Evolutionary conservation across 345 rosid species (phyloP).

Genomic region (Eucalyptus cloeziana): DNA sequence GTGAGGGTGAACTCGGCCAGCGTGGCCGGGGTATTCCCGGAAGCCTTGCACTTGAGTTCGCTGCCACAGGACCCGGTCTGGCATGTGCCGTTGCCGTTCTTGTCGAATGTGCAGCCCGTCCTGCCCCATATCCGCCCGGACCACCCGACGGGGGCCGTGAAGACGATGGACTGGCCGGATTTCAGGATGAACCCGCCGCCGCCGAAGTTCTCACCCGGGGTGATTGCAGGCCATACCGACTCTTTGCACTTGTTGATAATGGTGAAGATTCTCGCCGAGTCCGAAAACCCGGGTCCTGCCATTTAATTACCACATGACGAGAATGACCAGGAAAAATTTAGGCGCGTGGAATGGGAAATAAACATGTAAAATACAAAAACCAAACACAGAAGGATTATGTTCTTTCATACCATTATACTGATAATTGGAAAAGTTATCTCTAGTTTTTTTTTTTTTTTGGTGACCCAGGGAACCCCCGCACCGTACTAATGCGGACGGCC

Average conservation of each 20-base stretch:
- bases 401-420: neutral
- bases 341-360: neutral
- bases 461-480: too few species aligned
- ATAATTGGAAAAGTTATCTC: neutral
- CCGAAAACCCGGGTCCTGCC: slow-evolving; percentile 24
- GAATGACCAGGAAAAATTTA: neutral
- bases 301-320: neutral
- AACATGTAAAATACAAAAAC: neutral
- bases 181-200: slow-evolving; percentile 55
- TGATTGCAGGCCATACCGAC: slow-evolving; percentile 70
- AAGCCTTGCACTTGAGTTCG: slow-evolving; percentile 40
- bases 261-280: slow-evolving; percentile 52
- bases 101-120: slow-evolving; percentile 60
- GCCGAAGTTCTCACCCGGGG: slow-evolving; percentile 37
- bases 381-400: neutral
- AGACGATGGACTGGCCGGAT: slow-evolving; percentile 42
- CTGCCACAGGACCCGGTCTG: slow-evolving; percentile 69
- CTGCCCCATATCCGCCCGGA: slow-evolving; percentile 88
- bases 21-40: slow-evolving; percentile 65
- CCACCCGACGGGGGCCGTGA: slow-evolving; percentile 63
- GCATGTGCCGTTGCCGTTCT: slow-evolving; percentile 52
- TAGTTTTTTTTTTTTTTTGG: too few species aligned
- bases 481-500: too few species aligned
- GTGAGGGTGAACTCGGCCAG: slow-evolving; percentile 80
- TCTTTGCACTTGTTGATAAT: slow-evolving; percentile 55